Evolutionary conservation across 495 filamentous ascomycete species (phyloP), one percentile per base, ranked within the genome.

Genomic region (Aspergillus hancockii): DNA sequence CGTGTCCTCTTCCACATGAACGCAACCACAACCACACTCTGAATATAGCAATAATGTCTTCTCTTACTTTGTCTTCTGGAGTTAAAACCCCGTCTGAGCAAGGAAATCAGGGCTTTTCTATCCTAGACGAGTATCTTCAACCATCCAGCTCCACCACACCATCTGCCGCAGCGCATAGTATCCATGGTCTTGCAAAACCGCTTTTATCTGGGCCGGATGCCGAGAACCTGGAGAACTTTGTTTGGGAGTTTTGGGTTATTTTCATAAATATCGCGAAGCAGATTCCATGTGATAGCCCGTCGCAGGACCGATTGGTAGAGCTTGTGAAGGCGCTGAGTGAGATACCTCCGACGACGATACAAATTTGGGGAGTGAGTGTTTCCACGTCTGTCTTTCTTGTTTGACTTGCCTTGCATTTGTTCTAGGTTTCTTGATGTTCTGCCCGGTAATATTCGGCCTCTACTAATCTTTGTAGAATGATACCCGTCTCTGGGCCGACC

Each of bases 261-360:
- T 21, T 54, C 8, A 47, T 53, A 16, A 30, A 36, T 19, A 4
- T 59, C 12, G 36, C 50, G 16, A 47, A 53, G 19, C 57, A 59
- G 30, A 46, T 59, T 49, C 50, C 57, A 1, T 19, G 21, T 25
- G 49, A 59, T n/a, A 34, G 45, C 32, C 30, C 31, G 21, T 40
- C 45, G 5, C 49, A 46, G 40, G 49, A 54, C 2, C 57, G 57
- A 23, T 49, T 54, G 38, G 50, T 59, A 5, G 49, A 25, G 16
- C 32, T 59, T 7, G 28, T 59, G 7, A 13, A 47, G 10, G 57
- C 57, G 16, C 23, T 59, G 43, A 57, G 10, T 10, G 19, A 49
- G 28, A 18, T 57, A 23, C 41, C 38, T 2, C 10, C 38, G 5
- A 34, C 38, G 4, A 54, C 49, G n/a, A 38, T 59, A 8, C 12